phyloP scores from a whole-genome alignment of 495 filamentous ascomycete genomes.

The Penicillium manginii region DNA sequence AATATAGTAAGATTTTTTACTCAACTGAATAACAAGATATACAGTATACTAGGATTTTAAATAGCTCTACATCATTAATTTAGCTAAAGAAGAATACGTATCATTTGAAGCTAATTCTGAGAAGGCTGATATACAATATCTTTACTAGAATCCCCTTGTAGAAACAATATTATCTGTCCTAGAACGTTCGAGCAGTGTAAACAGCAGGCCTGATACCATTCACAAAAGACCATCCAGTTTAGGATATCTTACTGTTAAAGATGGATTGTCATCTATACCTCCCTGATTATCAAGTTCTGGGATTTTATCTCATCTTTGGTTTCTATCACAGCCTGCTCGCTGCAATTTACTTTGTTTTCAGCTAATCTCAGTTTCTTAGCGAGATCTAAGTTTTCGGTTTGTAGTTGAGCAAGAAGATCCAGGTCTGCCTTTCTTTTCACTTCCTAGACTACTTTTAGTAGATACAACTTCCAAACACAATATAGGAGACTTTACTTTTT shows the following conservation, averaged over 20 bases:
- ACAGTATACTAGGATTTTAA: too few relatives aligned
- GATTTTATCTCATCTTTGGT: neutral
- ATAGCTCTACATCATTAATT: too few relatives aligned
- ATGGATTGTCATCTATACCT: neutral
- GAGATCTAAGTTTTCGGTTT: neutral
- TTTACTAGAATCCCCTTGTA: neutral
- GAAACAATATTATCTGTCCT: neutral
- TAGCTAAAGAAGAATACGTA: too few relatives aligned
- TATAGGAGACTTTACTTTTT: too few relatives aligned
- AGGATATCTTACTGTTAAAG: neutral
- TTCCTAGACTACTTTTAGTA: slow-evolving; percentile 1
- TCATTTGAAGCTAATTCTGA: too few relatives aligned
- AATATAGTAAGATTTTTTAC: too few relatives aligned
- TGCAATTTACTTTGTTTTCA: neutral
- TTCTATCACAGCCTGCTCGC: neutral
- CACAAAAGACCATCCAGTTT: slow-evolving; percentile 3
- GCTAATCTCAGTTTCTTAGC: neutral
- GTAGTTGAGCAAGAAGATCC: neutral
- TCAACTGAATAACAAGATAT: too few relatives aligned
- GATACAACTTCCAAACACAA: too few relatives aligned
- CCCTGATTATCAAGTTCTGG: slow-evolving; percentile 2
- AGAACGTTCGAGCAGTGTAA: slow-evolving; percentile 5
- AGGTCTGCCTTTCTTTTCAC: neutral
- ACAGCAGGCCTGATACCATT: slow-evolving; percentile 7
- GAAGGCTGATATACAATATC: too few relatives aligned